These are phyloP conservation scores for Spirogloea muscicola DNA, from an alignment of 139 green algal species.

Conservation along the genomic window DNA sequence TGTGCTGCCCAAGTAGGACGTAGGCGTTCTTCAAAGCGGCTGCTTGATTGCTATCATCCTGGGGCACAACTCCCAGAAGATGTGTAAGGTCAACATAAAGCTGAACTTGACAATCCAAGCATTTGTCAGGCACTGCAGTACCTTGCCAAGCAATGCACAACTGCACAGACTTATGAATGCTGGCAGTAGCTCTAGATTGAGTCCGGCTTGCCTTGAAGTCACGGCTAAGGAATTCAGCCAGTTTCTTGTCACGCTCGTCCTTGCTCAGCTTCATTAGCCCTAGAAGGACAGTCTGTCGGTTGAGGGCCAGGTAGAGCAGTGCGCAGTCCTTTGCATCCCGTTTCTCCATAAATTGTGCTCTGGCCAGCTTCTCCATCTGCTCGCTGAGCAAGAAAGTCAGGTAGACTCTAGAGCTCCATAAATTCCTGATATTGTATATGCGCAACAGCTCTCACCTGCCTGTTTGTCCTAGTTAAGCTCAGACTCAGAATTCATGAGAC, in stretches of 20 bases:
- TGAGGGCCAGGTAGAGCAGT: constrained; percentile 76
- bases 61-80: too few relatives aligned
- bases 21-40: constrained; percentile 88
- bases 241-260: constrained; percentile 54
- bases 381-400: neutral
- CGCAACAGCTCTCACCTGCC: too few relatives aligned
- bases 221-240: constrained; percentile 75
- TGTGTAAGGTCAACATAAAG: too few relatives aligned
- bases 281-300: constrained; percentile 49
- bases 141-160: too few relatives aligned
- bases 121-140: too few relatives aligned
- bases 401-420: too few relatives aligned
- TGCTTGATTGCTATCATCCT: constrained; percentile 38
- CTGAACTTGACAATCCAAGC: too few relatives aligned
- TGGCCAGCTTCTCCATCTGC: constrained; percentile 68
- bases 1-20: constrained; percentile 80
- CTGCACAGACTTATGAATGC: too few relatives aligned
- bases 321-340: constrained; percentile 73
- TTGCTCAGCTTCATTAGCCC: constrained; percentile 46
- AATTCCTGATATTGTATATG: too few relatives aligned
- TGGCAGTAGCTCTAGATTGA: too few relatives aligned
- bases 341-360: constrained; percentile 61
- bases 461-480: too few relatives aligned
- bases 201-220: constrained; percentile 68
- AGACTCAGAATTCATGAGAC: neutral